Evolutionary conservation across 805 yeast species (phyloP), one percentile per base, ranked within the genome.

Genomic region (Brettanomyces sp.): DNA sequence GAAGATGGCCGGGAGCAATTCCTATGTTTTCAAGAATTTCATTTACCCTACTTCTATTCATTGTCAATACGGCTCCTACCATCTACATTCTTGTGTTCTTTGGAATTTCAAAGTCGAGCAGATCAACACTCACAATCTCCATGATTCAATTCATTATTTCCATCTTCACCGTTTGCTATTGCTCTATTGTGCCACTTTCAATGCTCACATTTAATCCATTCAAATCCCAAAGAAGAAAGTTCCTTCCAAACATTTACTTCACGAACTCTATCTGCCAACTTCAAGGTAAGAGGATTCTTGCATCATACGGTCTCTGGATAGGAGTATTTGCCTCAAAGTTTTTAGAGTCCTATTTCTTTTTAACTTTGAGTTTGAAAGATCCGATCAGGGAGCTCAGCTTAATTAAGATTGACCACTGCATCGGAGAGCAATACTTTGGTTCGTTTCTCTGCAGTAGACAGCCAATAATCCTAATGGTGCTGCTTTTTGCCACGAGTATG

Each of bases 311-410:
- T 0, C 63, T 86, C 47, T 84, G 95, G 89, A 36, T 75, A 21
- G 73, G 77, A 1, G 82, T 86, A 0, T 84, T 85, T 52, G 51
- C 71, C 6, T 79, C 85, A 3, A 86, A 86, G 57, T 79, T 81
- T 52, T 58, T 77, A 22, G 95, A 86, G 59, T 85, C 95, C 0
- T 86, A 86, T 60, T 84, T 83, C 61, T 86, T 84, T 54, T 65
- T 86, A 51, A 81, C 90, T 0, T 64, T 84, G 42, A 82, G 93
- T 3, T 64, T 85, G 46, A 72, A 79, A 47, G 93, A 82, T 52
- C 89, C 95, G 0, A 69, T 85, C 3, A 66, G 90, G 45, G 91
- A 83, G 50, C 66, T 86, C 42, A 73, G 79, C 28, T 64, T 72
- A 3, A 72, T 85, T 69, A 68, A 66, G 39, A 62, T 79, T 52